Percentiles rank a stretch among this genome's conserved stretches.
These are phyloP conservation scores for Candida maesae DNA, from an alignment of 805 yeast species.

Conservation along the genomic window DNA sequence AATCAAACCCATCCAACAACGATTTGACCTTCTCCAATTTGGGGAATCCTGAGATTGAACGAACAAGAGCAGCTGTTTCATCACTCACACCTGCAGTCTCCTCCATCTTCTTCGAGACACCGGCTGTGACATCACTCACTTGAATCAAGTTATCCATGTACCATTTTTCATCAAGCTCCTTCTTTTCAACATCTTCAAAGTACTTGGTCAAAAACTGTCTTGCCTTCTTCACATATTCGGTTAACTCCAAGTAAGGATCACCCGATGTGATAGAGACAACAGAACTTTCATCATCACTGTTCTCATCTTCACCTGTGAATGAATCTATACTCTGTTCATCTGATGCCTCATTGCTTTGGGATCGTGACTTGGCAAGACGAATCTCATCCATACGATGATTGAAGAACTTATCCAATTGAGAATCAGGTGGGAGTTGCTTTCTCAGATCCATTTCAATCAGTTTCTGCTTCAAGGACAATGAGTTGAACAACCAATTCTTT, in stretches of 20 bases:
- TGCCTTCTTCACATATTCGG: slow-evolving; percentile 6
- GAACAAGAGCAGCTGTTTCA: slow-evolving; percentile 37
- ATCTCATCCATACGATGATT: slow-evolving; percentile 2
- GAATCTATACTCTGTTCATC: background rate
- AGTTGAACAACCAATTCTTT: slow-evolving; percentile 4
- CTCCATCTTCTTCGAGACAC: slow-evolving; percentile 20
- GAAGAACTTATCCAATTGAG: slow-evolving; percentile 4
- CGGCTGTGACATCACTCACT: slow-evolving; percentile 23
- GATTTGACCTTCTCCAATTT: slow-evolving; percentile 21
- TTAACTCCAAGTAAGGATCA: slow-evolving; percentile 4
- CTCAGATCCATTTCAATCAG: slow-evolving; percentile 10
- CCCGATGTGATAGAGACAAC: background rate
- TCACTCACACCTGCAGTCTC: slow-evolving; percentile 30
- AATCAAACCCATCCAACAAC: slow-evolving; percentile 25
- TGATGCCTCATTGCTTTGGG: background rate
- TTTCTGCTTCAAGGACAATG: slow-evolving; percentile 8
- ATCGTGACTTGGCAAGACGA: background rate
- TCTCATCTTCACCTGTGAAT: slow-evolving; percentile 2
- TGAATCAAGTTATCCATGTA: slow-evolving; percentile 15
- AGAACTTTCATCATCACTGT: slow-evolving; percentile 6
- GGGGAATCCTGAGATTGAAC: slow-evolving; percentile 38
- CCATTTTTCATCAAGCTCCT: background rate
- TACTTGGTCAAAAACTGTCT: slow-evolving; percentile 3
- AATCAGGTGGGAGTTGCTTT: slow-evolving; percentile 5
- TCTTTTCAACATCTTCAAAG: slow-evolving; percentile 1